Evolutionary conservation across 305 asterid genomes (phyloP), one percentile per base, ranked within the genome.

Genomic region (Rubia tinctorum): DNA sequence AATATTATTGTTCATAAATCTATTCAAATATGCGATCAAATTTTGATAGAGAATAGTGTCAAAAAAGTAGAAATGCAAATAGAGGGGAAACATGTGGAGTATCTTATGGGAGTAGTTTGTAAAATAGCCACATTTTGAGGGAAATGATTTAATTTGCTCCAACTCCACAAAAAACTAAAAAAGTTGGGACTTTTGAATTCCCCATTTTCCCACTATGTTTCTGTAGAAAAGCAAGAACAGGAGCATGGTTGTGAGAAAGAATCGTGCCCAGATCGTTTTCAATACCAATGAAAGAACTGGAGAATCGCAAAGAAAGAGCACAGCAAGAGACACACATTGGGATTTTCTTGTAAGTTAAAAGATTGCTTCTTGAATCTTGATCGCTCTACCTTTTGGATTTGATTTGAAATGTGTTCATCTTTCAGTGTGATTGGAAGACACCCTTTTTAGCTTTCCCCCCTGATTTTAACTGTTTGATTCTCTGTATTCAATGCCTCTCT

Each of bases 301-400:
- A 77, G 51, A 25, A 74, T 63, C 71, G 9, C 58, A 9, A 0
- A 79, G 73, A 39, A 78, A 76, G 68, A 44, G 68, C 63, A 74
- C 60, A 20, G 71, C 75, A 59, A 69, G 69, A 44, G 74, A 82
- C 77, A 76, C 81, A 59, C 83, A 79, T 58, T 79, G 86, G 84
- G 86, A 79, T 30, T 79, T 82, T 73, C 70, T 84, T 83, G 90
- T 86, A 86, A 55, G n/a, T 22, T 53, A n/a, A 53, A 53, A 53
- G 10, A 67, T 59, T 66, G 44, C 9, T 37, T 9, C 9, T 45
- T 15, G 44, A 45, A 66, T 73, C 63, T 34, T 20, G 30, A 45
- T 67, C 2, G 61, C 45, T n/a, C 23, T 45, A 23, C 66, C 7
- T 66, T 75, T 51, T 76, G 64, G 40, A 49, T 45, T 58, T 43